Evolutionary conservation across 2,329 filamentous ascomycete genomes (phyloP).

Genomic region (Akanthomyces dipterigenus): DNA sequence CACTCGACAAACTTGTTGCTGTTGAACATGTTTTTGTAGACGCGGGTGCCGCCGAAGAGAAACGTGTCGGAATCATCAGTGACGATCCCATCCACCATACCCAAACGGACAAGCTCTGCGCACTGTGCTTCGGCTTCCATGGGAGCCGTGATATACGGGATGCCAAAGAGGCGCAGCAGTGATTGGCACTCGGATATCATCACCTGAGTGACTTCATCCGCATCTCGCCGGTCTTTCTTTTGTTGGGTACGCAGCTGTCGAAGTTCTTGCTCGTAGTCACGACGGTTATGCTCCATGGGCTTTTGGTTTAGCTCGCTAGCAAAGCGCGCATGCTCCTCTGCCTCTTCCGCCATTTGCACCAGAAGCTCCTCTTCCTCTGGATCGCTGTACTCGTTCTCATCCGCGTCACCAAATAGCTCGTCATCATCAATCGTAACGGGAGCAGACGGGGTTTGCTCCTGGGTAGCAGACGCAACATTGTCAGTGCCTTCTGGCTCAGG

Average conservation of each 20-base stretch:
- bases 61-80: slow-evolving; percentile 97
- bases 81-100: slow-evolving; percentile 92
- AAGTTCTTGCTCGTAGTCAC: slow-evolving; percentile 81
- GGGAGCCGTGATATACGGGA: slow-evolving; percentile 93
- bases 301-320: slow-evolving; percentile 79
- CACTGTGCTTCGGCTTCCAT: slow-evolving; percentile 99
- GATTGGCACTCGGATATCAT: slow-evolving; percentile 97
- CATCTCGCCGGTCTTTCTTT: slow-evolving; percentile 90
- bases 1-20: slow-evolving; percentile 97
- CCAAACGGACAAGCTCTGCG: slow-evolving; percentile 77
- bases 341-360: slow-evolving; percentile 78
- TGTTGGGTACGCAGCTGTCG: slow-evolving; percentile 86
- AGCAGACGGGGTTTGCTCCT: not conserved
- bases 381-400: slow-evolving; percentile 72
- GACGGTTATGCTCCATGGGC: slow-evolving; percentile 59
- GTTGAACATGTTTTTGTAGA: slow-evolving; percentile 99
- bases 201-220: slow-evolving; percentile 91
- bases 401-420: slow-evolving; percentile 47
- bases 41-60: slow-evolving; percentile 87
- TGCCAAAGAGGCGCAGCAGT: slow-evolving; percentile 79
- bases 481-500: not conserved
- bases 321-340: slow-evolving; percentile 89
- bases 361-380: slow-evolving; percentile 89
- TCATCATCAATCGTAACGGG: slow-evolving; percentile 27
- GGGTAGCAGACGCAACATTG: not conserved